Evolutionary conservation across 345 rosid genomes (phyloP).

Genomic region (Dimocarpus longan): DNA sequence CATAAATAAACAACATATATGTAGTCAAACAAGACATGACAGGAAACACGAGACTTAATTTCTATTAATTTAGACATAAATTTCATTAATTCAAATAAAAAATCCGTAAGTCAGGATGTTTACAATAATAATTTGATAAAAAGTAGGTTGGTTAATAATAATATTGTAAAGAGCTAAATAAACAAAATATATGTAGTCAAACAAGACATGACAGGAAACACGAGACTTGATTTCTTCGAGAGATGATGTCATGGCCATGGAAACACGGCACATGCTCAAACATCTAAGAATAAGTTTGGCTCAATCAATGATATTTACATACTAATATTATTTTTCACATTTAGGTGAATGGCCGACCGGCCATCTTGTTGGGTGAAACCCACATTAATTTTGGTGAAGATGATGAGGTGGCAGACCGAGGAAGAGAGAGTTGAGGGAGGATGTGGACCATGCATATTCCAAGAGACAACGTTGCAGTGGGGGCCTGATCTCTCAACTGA

Average conservation of each 20-base stretch:
- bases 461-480: not conserved
- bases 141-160: too few species aligned
- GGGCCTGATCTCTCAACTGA: not conserved
- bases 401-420: constrained; percentile 28
- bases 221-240: not conserved
- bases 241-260: constrained; percentile 3
- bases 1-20: not conserved
- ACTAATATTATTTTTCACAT: not conserved
- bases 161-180: too few species aligned
- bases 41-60: constrained; percentile 17
- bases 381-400: constrained; percentile 33
- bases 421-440: not conserved
- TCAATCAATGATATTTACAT: not conserved
- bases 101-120: too few species aligned
- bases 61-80: not conserved
- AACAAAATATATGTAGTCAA: constrained; percentile 1
- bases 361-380: constrained; percentile 30
- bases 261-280: constrained; percentile 14
- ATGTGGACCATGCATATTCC: constrained; percentile 25
- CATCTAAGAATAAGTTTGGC: constrained; percentile 1
- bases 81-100: too few species aligned
- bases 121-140: too few species aligned
- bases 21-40: constrained; percentile 22
- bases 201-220: constrained; percentile 26
- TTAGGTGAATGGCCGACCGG: constrained; percentile 44